These are phyloP conservation scores for Pestalotiopsis sp. DNA, from an alignment of 2,329 filamentous ascomycete species.

Conservation along the genomic window DNA sequence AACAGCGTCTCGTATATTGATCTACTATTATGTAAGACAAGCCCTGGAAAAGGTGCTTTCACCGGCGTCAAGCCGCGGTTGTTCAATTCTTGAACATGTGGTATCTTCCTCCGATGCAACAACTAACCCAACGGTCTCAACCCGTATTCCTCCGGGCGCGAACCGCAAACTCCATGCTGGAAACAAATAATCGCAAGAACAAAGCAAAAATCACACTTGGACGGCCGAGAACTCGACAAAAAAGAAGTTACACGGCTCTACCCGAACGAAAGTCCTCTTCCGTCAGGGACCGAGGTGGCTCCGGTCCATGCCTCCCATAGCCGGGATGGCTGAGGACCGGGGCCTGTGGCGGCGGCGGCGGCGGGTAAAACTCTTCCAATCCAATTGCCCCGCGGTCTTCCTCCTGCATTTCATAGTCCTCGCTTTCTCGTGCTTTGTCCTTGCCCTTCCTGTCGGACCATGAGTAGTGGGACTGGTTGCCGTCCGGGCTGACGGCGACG, in stretches of 20 bases:
- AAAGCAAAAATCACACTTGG: background rate
- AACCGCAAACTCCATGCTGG: constrained; percentile 7
- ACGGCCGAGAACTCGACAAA: background rate
- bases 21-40: no score
- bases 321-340: constrained; percentile 51
- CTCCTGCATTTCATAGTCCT: constrained; percentile 50
- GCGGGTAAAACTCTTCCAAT: constrained; percentile 15
- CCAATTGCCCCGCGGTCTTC: constrained; percentile 40
- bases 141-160: background rate
- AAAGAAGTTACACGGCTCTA: background rate
- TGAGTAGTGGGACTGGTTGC: constrained; percentile 27
- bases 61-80: no score
- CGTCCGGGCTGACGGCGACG: constrained; percentile 44
- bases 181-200: background rate
- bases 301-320: constrained; percentile 39
- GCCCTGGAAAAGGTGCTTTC: no score
- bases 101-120: no score
- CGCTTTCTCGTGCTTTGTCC: constrained; percentile 19
- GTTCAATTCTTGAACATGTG: no score
- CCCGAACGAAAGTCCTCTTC: constrained; percentile 9
- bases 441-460: constrained; percentile 46
- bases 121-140: background rate
- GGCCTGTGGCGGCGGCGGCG: constrained; percentile 31
- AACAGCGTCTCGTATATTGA: no score
- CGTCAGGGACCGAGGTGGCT: constrained; percentile 7